Base-by-base conservation (phyloP, 2,329 filamentous ascomycete genomes). In the Seiridium cupressi region DNA sequence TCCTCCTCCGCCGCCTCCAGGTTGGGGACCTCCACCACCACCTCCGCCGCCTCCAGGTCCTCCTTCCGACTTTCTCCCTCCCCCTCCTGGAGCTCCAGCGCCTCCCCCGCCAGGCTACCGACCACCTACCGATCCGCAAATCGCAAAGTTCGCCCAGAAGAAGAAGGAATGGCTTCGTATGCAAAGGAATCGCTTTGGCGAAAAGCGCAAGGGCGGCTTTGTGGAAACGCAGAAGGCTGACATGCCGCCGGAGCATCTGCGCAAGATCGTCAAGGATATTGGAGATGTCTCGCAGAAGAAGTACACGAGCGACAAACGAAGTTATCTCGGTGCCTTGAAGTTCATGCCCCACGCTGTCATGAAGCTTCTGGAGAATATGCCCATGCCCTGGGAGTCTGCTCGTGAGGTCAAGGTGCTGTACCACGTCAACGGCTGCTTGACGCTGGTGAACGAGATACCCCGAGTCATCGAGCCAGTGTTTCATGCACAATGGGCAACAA, bases 241-340 rank as follows among this genome's bases (percentile, higher is more conserved):
- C 71, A 96, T 99, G 92, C 96, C 95, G 0, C 94, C 95, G 0
- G 95, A 98, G 81, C 95, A 99, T 85, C 74, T 99, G 74, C 92
- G 96, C 68, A 99, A 99, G 81, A 97, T 98, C 65, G 94, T 99
- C 61, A 93, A 91, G 75, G 95, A 99, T 76, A 99, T 99, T 73
- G 96, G 96, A 68, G 95, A 99, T 81, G 94, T 99, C 55, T 98
- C 94, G 58, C 96, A 99, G 77, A 98, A 97, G 81, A 98, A 97
- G 76, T 99, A 97, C 81, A 97, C 92, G 66, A 97, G 90, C 72
- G 95, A 99, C 80, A 99, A 99, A 84, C 87, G 95, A 67, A 97
- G 93, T 77, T 99, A 99, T 75, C 84, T 99, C 53, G 96, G 96
- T 64, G 95, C 96, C 40, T 79, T 99, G 64, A 99, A 99, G 79